Percentiles rank a stretch among this genome's conserved stretches.
phyloP scores from a whole-genome alignment of 164 flowering plant species.

The Liriodendron chinense region DNA sequence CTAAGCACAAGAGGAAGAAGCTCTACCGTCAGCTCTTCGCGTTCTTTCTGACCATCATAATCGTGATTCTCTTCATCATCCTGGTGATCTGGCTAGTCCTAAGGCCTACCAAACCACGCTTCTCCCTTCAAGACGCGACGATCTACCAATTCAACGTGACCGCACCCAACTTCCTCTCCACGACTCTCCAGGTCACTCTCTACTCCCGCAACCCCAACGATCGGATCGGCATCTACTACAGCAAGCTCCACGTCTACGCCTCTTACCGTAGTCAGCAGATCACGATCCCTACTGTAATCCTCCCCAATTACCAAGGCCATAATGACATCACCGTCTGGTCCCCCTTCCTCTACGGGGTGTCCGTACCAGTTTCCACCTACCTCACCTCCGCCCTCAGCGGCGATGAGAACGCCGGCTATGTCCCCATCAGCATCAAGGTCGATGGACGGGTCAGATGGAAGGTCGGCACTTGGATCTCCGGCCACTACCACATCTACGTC shows the following conservation, averaged over 20 bases:
- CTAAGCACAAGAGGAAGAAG: background rate
- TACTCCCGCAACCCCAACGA: slow-evolving; percentile 18
- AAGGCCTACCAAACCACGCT: slow-evolving; percentile 17
- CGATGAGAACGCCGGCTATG: background rate
- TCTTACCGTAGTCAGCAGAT: slow-evolving; percentile 22
- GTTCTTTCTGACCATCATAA: slow-evolving; percentile 1
- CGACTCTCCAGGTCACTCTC: slow-evolving; percentile 12
- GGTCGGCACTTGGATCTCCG: slow-evolving; percentile 22
- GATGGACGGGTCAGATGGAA: slow-evolving; percentile 21
- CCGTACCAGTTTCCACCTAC: slow-evolving; percentile 18
- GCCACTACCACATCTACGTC: slow-evolving; percentile 16
- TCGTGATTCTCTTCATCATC: slow-evolving; percentile 14
- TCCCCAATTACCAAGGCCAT: slow-evolving; percentile 14
- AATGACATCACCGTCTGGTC: slow-evolving; percentile 15
- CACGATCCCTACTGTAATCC: slow-evolving; percentile 5
- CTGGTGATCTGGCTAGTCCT: slow-evolving; percentile 14
- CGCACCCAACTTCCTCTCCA: slow-evolving; percentile 3
- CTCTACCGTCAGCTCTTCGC: slow-evolving; percentile 8
- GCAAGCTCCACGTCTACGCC: slow-evolving; percentile 10
- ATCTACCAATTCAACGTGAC: slow-evolving; percentile 15
- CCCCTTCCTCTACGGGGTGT: slow-evolving; percentile 11
- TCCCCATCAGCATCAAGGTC: slow-evolving; percentile 5
- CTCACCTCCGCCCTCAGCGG: slow-evolving; percentile 5
- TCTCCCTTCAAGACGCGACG: slow-evolving; percentile 19
- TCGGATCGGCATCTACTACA: slow-evolving; percentile 21